Percentiles rank a stretch among this genome's conserved stretches.
Conservation (phyloP, 441 rosid genomes). For the Euphorbia celastroides region DNA sequence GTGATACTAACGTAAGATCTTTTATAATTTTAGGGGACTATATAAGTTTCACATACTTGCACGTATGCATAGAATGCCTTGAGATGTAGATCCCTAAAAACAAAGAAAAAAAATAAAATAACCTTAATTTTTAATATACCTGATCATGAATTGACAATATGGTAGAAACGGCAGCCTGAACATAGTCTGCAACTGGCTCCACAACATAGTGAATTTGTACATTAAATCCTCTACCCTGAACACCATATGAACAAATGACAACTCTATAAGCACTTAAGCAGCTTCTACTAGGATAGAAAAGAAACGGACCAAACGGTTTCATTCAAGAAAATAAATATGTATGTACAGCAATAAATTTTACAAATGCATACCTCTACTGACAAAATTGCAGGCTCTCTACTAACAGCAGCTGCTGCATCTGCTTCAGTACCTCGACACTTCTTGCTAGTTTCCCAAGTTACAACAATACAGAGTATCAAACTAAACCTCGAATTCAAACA, state of each 20-base stretch:
- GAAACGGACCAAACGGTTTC: slow-evolving; percentile 1
- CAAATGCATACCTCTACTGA: slow-evolving; percentile 69
- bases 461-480: slow-evolving; percentile 20
- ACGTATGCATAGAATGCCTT: background rate
- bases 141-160: slow-evolving; percentile 66
- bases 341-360: background rate
- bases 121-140: slow-evolving; percentile 33
- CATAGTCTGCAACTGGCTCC: slow-evolving; percentile 90
- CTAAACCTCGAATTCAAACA: background rate
- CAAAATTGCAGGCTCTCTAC: slow-evolving; percentile 78
- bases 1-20: background rate
- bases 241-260: slow-evolving; percentile 15
- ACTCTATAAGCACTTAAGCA: background rate
- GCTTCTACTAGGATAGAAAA: background rate
- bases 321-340: background rate
- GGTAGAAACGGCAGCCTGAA: slow-evolving; percentile 72
- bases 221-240: slow-evolving; percentile 91
- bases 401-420: slow-evolving; percentile 36
- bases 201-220: slow-evolving; percentile 74
- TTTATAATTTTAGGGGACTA: background rate
- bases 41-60: background rate
- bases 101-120: background rate
- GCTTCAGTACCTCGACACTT: slow-evolving; percentile 44
- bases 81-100: background rate
- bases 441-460: slow-evolving; percentile 35